These are phyloP conservation scores for Ilyonectria destructans DNA, from an alignment of 2,329 filamentous ascomycete species.

Conservation along the genomic window DNA sequence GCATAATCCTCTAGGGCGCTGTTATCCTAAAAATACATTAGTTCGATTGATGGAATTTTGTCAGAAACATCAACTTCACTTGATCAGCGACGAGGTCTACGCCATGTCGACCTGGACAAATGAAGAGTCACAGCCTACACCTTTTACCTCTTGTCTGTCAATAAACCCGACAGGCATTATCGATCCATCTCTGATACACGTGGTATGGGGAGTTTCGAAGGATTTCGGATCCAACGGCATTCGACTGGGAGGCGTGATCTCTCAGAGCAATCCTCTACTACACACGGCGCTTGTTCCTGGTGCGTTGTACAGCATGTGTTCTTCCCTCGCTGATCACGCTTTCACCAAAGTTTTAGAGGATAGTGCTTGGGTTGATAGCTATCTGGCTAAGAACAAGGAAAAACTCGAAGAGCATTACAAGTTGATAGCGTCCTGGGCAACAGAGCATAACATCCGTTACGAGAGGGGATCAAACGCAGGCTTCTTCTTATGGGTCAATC, in stretches of 20 bases:
- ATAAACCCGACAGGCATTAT: slow-evolving; percentile 62
- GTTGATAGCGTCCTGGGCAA: slow-evolving; percentile 56
- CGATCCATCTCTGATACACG: slow-evolving; percentile 65
- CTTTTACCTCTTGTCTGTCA: slow-evolving; percentile 64
- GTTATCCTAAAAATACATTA: slow-evolving; percentile 60
- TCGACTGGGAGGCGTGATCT: slow-evolving; percentile 66
- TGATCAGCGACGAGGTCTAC: slow-evolving; percentile 68
- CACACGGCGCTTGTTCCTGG: slow-evolving; percentile 55
- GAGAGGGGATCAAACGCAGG: slow-evolving; percentile 65
- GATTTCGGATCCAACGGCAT: slow-evolving; percentile 74
- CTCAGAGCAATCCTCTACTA: slow-evolving; percentile 60
- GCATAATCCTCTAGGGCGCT: slow-evolving; percentile 67
- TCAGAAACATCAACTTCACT: slow-evolving; percentile 63
- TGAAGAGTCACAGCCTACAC: slow-evolving; percentile 43
- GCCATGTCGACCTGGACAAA: slow-evolving; percentile 68
- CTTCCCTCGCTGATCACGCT: slow-evolving; percentile 60
- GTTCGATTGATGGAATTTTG: slow-evolving; percentile 63
- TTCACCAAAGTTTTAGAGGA: slow-evolving; percentile 62
- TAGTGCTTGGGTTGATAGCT: slow-evolving; percentile 59
- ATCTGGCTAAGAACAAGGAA: slow-evolving; percentile 60
- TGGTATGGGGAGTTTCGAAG: slow-evolving; percentile 64
- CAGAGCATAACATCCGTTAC: slow-evolving; percentile 62
- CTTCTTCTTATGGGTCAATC: slow-evolving; percentile 70
- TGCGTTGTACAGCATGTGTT: slow-evolving; percentile 61
- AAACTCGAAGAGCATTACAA: slow-evolving; percentile 58